These are phyloP conservation scores for Sphagnum magellanicum DNA, from an alignment of 228 moss, liverwort and hornwort genomes.

Conservation along the genomic window DNA sequence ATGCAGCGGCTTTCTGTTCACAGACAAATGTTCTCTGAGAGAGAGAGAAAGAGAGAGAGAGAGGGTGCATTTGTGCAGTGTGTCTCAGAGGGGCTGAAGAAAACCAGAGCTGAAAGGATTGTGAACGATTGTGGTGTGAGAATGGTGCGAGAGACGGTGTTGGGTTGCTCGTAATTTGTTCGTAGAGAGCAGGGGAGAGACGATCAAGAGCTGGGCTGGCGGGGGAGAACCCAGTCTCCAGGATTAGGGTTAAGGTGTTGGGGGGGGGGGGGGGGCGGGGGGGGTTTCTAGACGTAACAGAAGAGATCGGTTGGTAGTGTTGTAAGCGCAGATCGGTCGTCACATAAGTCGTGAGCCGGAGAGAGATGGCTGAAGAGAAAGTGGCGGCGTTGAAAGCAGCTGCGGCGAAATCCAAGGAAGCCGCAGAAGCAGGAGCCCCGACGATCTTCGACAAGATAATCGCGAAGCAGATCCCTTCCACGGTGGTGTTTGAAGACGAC, in stretches of 20 bases:
- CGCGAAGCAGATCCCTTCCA: slow-evolving; percentile 54
- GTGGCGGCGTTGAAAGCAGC: slow-evolving; percentile 43
- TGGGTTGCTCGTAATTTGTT: no score
- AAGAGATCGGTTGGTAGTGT: slow-evolving; percentile 17
- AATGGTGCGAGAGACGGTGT: no score
- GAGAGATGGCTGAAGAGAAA: slow-evolving; percentile 23
- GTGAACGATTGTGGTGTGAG: no score
- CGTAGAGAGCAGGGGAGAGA: no score
- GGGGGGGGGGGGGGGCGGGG: no score
- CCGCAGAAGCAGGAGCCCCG: slow-evolving; percentile 49
- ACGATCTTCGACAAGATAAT: slow-evolving; percentile 81
- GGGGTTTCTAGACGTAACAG: neutral
- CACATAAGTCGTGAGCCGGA: neutral
- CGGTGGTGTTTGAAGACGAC: slow-evolving; percentile 73
- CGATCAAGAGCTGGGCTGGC: no score
- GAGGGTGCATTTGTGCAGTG: no score
- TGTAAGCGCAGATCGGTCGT: slow-evolving; percentile 29
- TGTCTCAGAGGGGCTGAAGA: no score
- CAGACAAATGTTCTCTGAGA: no score
- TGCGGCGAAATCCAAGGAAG: slow-evolving; percentile 29
- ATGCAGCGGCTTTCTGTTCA: no score
- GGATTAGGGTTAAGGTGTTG: neutral
- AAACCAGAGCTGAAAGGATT: no score
- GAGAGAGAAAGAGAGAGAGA: no score
- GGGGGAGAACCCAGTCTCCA: neutral